Conservation (phyloP, 2,329 filamentous ascomycete genomes). For the Diaporthe ilicicola region DNA sequence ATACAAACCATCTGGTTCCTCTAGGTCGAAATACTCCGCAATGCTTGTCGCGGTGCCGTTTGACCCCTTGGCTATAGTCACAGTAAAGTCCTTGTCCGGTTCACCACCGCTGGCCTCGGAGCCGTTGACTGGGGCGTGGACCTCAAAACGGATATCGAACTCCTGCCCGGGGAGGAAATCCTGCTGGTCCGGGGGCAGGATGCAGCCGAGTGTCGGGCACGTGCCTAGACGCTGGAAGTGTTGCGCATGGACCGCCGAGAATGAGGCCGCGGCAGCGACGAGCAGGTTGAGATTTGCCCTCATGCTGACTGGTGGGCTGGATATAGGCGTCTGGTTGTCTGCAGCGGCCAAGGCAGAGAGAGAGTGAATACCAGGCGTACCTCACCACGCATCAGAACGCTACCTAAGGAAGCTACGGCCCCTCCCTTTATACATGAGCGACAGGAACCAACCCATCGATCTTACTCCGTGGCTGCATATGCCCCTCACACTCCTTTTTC, state of each 20-base stretch:
- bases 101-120: constrained; percentile 76
- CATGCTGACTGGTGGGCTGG: constrained; percentile 1
- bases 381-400: not conserved
- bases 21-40: constrained; percentile 72
- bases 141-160: constrained; percentile 85
- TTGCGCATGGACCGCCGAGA: constrained; percentile 59
- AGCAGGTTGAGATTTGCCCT: constrained; percentile 21
- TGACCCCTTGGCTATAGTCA: constrained; percentile 75
- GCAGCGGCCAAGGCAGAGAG: not conserved
- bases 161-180: constrained; percentile 86
- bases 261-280: constrained; percentile 44
- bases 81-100: constrained; percentile 78
- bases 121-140: constrained; percentile 83
- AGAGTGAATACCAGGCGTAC: not conserved
- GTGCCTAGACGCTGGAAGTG: constrained; percentile 68
- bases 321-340: not conserved
- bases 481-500: not conserved
- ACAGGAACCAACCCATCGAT: not conserved
- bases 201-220: constrained; percentile 66
- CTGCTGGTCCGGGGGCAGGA: constrained; percentile 70
- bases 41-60: constrained; percentile 58
- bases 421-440: constrained; percentile 15
- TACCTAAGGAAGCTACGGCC: not conserved
- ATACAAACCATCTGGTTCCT: constrained; percentile 63
- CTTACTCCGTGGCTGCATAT: constrained; percentile 5